Conservation (phyloP, 768 basidiomycete species). For the Sarcodon aspratus region DNA sequence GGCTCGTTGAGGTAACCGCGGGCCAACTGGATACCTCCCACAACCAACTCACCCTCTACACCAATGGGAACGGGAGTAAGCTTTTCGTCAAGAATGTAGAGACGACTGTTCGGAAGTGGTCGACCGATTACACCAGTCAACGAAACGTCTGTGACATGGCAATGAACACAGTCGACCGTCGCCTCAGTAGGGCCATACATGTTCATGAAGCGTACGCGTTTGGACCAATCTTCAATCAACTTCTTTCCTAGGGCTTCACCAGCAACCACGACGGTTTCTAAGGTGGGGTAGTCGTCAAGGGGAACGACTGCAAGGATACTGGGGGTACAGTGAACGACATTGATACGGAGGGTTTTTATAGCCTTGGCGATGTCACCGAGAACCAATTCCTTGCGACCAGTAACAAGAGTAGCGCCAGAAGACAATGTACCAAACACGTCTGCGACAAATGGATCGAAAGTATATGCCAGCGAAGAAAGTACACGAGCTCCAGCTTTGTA, state of each 20-base stretch:
- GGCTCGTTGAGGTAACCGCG: conserved; percentile 15
- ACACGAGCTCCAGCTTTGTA: conserved; percentile 14
- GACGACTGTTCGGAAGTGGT: conserved; percentile 17
- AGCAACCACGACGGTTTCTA: conserved; percentile 16
- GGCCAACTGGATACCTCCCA: conserved; percentile 14
- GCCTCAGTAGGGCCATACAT: conserved; percentile 24
- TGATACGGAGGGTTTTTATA: conserved; percentile 15
- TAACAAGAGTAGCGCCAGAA: conserved; percentile 10
- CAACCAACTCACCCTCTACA: conserved; percentile 12
- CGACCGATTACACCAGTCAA: conserved; percentile 17
- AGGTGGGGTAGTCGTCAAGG: conserved; percentile 13
- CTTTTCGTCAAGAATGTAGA: conserved; percentile 10
- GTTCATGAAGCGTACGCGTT: conserved; percentile 16
- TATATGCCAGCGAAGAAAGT: conserved; percentile 18
- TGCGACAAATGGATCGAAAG: conserved; percentile 13
- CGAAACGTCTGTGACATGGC: conserved; percentile 9
- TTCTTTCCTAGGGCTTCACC: conserved; percentile 12
- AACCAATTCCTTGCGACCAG: conserved; percentile 12
- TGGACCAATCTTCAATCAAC: conserved; percentile 13
- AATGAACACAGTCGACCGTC: conserved; percentile 17
- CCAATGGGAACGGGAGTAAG: conserved; percentile 13
- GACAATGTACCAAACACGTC: conserved; percentile 12
- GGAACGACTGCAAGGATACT: conserved; percentile 18
- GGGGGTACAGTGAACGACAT: conserved; percentile 18
- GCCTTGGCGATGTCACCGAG: conserved; percentile 18